A percentile compares a stretch with the other conserved stretches of the same genome.
These are phyloP conservation scores for Penicillium expansum DNA, from an alignment of 2,329 filamentous ascomycete genomes.

Conservation along the genomic window DNA sequence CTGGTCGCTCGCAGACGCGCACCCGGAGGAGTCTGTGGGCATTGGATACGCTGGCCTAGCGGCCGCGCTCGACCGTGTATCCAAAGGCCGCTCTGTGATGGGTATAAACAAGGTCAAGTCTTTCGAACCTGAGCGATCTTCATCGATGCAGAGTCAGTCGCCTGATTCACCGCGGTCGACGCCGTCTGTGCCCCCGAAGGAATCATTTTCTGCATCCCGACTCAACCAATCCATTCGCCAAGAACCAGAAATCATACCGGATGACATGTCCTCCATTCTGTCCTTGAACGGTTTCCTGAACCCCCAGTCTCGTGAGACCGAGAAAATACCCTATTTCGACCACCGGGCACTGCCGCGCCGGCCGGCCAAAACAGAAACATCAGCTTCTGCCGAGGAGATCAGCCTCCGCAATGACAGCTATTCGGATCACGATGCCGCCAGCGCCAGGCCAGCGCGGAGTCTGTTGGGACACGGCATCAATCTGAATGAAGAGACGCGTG, in stretches of 20 bases:
- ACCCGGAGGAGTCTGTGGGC: constrained; percentile 59
- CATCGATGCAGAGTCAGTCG: constrained; percentile 4
- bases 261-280: constrained; percentile 32
- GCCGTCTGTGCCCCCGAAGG: constrained; percentile 29
- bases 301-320: constrained; percentile 4
- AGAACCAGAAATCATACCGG: constrained; percentile 18
- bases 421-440: constrained; percentile 22
- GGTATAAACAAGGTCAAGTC: constrained; percentile 30
- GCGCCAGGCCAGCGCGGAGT: constrained; percentile 57
- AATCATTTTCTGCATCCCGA: constrained; percentile 16
- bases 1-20: constrained; percentile 60
- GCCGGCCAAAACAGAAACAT: background rate
- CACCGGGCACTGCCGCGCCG: background rate
- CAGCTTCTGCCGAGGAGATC: background rate
- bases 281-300: constrained; percentile 25
- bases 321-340: constrained; percentile 2
- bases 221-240: background rate
- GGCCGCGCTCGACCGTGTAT: constrained; percentile 58
- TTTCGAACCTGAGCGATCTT: constrained; percentile 6
- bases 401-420: background rate
- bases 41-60: constrained; percentile 67
- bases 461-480: constrained; percentile 62
- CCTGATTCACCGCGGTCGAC: constrained; percentile 5
- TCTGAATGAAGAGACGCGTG: constrained; percentile 52
- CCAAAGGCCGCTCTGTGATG: constrained; percentile 32